A percentile compares a stretch with the other conserved stretches of the same genome.
Evolutionary conservation across 1,284 basidiomycete genomes (phyloP).

Genomic region (Laetiporus sulphureus): DNA sequence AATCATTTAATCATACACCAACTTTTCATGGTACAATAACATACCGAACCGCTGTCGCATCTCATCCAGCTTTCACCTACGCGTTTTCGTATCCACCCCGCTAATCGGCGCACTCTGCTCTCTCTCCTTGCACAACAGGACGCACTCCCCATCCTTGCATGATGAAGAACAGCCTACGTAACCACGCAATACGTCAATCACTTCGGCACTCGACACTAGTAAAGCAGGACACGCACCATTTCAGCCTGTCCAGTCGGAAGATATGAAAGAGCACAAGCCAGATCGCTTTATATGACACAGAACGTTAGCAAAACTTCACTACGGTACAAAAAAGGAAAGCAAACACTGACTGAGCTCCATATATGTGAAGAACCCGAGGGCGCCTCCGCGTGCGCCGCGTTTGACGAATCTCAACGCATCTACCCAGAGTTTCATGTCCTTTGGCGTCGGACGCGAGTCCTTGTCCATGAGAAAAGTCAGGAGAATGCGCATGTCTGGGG

Average conservation of each 20-base stretch:
- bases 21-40: too few relatives aligned
- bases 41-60: too few relatives aligned
- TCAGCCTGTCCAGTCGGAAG: conserved; percentile 36
- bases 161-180: conserved; percentile 37
- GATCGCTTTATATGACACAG: conserved; percentile 27
- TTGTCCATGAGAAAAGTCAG: conserved; percentile 52
- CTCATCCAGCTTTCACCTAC: too few relatives aligned
- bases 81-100: too few relatives aligned
- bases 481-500: conserved; percentile 47
- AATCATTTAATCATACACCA: too few relatives aligned
- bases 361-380: conserved; percentile 60
- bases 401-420: conserved; percentile 55
- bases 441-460: conserved; percentile 40
- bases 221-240: conserved; percentile 29
- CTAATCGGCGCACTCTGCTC: too few relatives aligned
- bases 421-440: conserved; percentile 63
- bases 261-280: conserved; percentile 44
- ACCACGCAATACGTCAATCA: neutral
- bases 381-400: conserved; percentile 44
- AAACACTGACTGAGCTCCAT: conserved; percentile 44
- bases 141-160: conserved; percentile 36
- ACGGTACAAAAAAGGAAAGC: neutral
- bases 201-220: neutral
- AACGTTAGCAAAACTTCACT: neutral
- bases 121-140: neutral